These are phyloP conservation scores for Anisodus acutangulus DNA, from an alignment of 257 asterid species.

Conservation along the genomic window DNA sequence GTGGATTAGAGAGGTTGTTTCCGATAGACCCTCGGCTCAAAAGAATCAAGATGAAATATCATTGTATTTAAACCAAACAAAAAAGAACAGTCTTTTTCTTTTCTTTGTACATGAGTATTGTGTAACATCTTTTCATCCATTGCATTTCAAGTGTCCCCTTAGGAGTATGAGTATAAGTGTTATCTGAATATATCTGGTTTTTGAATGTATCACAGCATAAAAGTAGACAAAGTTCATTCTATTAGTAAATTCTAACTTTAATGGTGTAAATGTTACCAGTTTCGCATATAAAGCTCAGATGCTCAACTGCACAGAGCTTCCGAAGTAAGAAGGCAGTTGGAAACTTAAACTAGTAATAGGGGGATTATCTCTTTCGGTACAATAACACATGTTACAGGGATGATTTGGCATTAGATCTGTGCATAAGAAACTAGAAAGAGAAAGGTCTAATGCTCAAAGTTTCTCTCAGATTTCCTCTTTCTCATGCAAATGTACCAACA, in stretches of 20 bases:
- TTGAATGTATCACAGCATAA: conserved; percentile 1
- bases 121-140: not conserved
- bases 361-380: not conserved
- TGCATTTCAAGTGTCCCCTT: conserved; percentile 6
- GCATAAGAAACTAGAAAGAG: conserved; percentile 15
- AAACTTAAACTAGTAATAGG: not conserved
- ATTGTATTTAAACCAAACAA: conserved; percentile 15
- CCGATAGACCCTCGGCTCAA: too few species aligned
- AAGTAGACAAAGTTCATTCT: not conserved
- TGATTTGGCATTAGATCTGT: not conserved
- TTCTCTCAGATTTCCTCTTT: not conserved
- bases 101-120: conserved; percentile 1
- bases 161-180: not conserved
- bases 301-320: conserved; percentile 10
- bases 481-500: conserved; percentile 4
- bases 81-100: not conserved
- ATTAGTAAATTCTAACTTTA: conserved; percentile 6
- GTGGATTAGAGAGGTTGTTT: too few species aligned
- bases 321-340: not conserved
- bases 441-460: not conserved
- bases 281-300: conserved; percentile 5
- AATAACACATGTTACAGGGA: not conserved
- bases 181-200: not conserved
- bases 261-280: not conserved
- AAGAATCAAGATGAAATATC: not conserved